Conservation (phyloP, 345 rosid genomes). For the Clausena lansium region DNA sequence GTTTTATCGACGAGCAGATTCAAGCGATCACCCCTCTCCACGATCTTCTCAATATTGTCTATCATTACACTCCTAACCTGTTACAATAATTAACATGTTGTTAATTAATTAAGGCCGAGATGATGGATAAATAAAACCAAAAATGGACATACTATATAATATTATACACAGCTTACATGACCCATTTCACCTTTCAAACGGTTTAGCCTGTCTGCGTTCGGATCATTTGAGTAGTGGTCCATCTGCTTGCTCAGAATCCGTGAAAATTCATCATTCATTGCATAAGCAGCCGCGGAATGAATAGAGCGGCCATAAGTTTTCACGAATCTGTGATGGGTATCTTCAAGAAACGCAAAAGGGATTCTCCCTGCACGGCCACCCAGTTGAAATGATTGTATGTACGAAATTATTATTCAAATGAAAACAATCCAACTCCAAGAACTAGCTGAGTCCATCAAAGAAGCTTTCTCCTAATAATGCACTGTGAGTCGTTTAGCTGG, state of each 20-base stretch:
- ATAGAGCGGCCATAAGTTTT: constrained; percentile 36
- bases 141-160: too few relatives aligned
- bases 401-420: too few relatives aligned
- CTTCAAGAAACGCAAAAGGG: constrained; percentile 48
- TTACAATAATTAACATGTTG: not conserved
- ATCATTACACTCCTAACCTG: constrained; percentile 51
- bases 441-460: too few relatives aligned
- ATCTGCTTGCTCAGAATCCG: constrained; percentile 47
- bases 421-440: too few relatives aligned
- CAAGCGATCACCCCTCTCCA: constrained; percentile 52
- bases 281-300: constrained; percentile 44
- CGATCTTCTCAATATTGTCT: constrained; percentile 47
- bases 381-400: not conserved
- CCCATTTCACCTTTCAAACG: constrained; percentile 56
- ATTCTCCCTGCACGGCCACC: constrained; percentile 47
- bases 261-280: constrained; percentile 59
- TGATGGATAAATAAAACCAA: too few relatives aligned
- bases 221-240: constrained; percentile 43
- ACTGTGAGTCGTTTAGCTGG: too few relatives aligned
- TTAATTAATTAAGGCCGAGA: too few relatives aligned
- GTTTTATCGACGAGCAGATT: constrained; percentile 47
- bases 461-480: too few relatives aligned
- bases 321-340: constrained; percentile 41
- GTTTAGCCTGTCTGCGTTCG: constrained; percentile 39
- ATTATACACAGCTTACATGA: constrained; percentile 14